Base-by-base conservation (phyloP, 139 green algal genomes). In the Ostreobium quekettii region DNA sequence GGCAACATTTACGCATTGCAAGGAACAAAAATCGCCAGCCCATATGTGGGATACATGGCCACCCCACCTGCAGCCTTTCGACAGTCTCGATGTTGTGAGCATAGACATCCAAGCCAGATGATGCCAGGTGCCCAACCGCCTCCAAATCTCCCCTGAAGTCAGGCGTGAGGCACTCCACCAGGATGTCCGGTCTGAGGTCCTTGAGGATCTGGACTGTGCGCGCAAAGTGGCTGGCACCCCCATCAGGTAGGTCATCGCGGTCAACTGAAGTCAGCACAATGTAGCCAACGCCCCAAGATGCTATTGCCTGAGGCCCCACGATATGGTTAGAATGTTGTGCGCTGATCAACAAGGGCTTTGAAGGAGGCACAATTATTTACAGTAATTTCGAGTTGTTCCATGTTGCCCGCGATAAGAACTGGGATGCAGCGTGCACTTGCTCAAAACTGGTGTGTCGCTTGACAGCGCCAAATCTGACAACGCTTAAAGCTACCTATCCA, bases 11-110 rank as follows among this genome's bases (percentile, higher is more conserved):
- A n/a, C n/a, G n/a, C n/a, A n/a, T n/a, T n/a, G n/a, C n/a, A n/a
- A n/a, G n/a, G n/a, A n/a, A n/a, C n/a, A n/a, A n/a, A n/a, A n/a
- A n/a, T n/a, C n/a, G n/a, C n/a, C n/a, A n/a, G n/a, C n/a, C n/a
- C n/a, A n/a, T n/a, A n/a, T n/a, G n/a, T n/a, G n/a, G n/a, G n/a
- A n/a, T n/a, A n/a, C n/a, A n/a, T n/a, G n/a, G n/a, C n/a, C n/a
- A n/a, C n/a, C n/a, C 11, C 11, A 66, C 59, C 47, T 93, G 83
- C 76, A 98, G 82, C 37, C 86, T 57, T 28, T 89, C 76, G 36
- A 97, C 91, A 1, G 93, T 98, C 80, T 99, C 94, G 22, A 99
- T 78, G 79, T 99, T 99, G 86, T 99, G 93, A 2, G 94, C 94
- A 81, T 89, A 98, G 15, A 99, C 94, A 70, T 99, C 92, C 60